A percentile compares a stretch with the other conserved stretches of the same genome.
Evolutionary conservation across 805 yeast species (phyloP).

Genomic region (Komagataella pastoris): DNA sequence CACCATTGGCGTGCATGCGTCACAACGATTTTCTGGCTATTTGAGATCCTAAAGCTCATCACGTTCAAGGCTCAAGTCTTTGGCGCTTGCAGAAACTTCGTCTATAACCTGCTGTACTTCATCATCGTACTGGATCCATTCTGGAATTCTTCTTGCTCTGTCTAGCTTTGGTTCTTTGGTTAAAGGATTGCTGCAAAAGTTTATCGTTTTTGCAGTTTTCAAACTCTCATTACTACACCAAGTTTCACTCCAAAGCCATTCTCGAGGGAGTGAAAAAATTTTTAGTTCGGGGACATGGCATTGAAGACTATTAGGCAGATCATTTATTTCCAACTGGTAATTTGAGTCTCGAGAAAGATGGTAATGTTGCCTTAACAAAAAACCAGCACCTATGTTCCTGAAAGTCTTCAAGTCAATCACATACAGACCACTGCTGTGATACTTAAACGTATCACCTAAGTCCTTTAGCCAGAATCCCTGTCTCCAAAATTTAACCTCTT

Average conservation of each 20-base stretch:
- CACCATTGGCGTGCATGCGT: too few species aligned
- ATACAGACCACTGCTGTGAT: slow-evolving; percentile 77
- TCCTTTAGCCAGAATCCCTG: slow-evolving; percentile 76
- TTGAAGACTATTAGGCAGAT: too few species aligned
- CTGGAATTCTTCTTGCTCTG: slow-evolving; percentile 64
- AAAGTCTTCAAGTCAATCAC: slow-evolving; percentile 65
- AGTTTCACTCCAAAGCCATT: slow-evolving; percentile 91
- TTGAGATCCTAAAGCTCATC: not conserved
- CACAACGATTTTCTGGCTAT: too few species aligned
- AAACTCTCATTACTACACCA: slow-evolving; percentile 68
- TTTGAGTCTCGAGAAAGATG: too few species aligned
- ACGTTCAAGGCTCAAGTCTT: not conserved
- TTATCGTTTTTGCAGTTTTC: slow-evolving; percentile 60
- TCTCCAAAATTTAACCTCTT: slow-evolving; percentile 85
- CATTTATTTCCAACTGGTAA: too few species aligned
- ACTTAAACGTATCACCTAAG: slow-evolving; percentile 42
- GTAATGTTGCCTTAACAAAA: too few species aligned
- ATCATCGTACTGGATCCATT: slow-evolving; percentile 58
- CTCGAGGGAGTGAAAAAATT: slow-evolving; percentile 63
- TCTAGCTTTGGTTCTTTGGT: slow-evolving; percentile 71
- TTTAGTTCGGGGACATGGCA: slow-evolving; percentile 22
- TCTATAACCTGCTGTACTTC: slow-evolving; percentile 20
- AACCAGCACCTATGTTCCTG: too few species aligned
- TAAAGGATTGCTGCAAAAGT: slow-evolving; percentile 72
- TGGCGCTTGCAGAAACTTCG: not conserved